Percentiles rank a stretch among this genome's conserved stretches.
phyloP scores from a whole-genome alignment of 129 eudicot species.

The Ambrosia trifida region DNA sequence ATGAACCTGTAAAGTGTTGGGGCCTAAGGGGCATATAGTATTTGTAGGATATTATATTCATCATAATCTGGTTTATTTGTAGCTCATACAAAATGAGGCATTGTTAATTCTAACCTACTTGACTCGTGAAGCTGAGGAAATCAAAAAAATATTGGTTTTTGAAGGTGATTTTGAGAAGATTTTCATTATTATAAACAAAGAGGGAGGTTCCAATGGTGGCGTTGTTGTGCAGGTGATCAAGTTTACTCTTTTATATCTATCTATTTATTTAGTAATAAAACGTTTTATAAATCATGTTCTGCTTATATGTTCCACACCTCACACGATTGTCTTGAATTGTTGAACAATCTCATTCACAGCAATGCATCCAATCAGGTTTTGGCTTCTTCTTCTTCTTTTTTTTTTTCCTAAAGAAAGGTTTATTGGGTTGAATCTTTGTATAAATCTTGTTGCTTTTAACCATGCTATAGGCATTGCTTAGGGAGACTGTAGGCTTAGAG shows the following conservation, averaged over 20 bases:
- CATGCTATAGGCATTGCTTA: constrained; percentile 61
- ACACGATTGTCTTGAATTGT: constrained; percentile 89
- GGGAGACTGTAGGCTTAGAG: constrained; percentile 90
- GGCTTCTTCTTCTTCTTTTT: no score
- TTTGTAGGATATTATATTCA: no score
- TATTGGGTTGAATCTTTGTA: constrained; percentile 3
- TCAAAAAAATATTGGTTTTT: constrained; percentile 89
- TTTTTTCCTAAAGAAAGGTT: background rate
- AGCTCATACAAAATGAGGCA: constrained; percentile 94
- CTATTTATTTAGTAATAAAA: constrained; percentile 5
- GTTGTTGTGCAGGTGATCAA: constrained; percentile 82
- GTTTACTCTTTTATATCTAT: background rate
- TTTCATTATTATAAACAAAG: constrained; percentile 78
- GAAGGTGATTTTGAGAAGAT: constrained; percentile 98
- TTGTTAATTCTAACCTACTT: constrained; percentile 82
- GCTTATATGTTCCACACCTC: constrained; percentile 13
- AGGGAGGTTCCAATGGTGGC: constrained; percentile 97
- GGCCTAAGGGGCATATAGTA: background rate
- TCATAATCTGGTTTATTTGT: constrained; percentile 17
- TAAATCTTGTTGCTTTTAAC: constrained; percentile 12
- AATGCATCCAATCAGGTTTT: constrained; percentile 84
- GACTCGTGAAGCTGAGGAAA: constrained; percentile 95
- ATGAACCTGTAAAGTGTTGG: constrained; percentile 17
- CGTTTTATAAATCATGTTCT: background rate
- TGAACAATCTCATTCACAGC: constrained; percentile 79